A percentile compares a stretch with the other conserved stretches of the same genome.
phyloP scores from a whole-genome alignment of 1,284 basidiomycete species.

The Tilletia caries region DNA sequence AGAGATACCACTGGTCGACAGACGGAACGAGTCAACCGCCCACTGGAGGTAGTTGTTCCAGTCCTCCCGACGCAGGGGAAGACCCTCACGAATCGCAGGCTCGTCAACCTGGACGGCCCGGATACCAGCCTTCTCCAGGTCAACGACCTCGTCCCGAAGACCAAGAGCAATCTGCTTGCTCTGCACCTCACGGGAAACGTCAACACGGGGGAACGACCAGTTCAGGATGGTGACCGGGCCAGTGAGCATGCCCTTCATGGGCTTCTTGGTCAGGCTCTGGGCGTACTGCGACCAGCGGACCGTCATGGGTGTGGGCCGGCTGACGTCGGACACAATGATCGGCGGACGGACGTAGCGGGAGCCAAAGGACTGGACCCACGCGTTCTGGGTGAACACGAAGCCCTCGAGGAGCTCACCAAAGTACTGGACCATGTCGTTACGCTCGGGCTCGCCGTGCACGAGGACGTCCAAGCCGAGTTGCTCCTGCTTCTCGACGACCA shows the following conservation, averaged over 20 bases:
- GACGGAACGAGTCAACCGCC: slow-evolving; percentile 53
- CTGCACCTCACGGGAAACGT: slow-evolving; percentile 93
- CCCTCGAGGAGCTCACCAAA: slow-evolving; percentile 95
- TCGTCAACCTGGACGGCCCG: slow-evolving; percentile 99
- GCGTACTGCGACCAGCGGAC: slow-evolving; percentile 96
- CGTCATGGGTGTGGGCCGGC: slow-evolving; percentile 88
- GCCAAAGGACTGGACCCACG: slow-evolving; percentile 94
- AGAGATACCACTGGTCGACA: slow-evolving; percentile 47
- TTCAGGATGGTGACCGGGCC: slow-evolving; percentile 79
- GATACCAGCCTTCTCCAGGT: slow-evolving; percentile 96
- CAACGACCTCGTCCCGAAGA: slow-evolving; percentile 95
- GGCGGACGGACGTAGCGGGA: slow-evolving; percentile 94
- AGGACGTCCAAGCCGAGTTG: slow-evolving; percentile 91
- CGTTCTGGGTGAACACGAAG: slow-evolving; percentile 97
- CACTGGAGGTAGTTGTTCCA: slow-evolving; percentile 51
- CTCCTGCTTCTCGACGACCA: slow-evolving; percentile 94
- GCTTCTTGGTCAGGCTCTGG: slow-evolving; percentile 85
- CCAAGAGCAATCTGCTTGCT: slow-evolving; percentile 97
- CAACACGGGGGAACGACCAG: slow-evolving; percentile 99
- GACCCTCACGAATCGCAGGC: slow-evolving; percentile 97
- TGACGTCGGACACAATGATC: slow-evolving; percentile 97
- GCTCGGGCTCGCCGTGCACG: slow-evolving; percentile 98
- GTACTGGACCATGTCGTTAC: slow-evolving; percentile 99
- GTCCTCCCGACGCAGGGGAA: slow-evolving; percentile 49
- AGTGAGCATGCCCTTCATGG: slow-evolving; percentile 98